Conservation (phyloP, 1,139 yeast species). For the Lodderomyces parapsilosis region DNA sequence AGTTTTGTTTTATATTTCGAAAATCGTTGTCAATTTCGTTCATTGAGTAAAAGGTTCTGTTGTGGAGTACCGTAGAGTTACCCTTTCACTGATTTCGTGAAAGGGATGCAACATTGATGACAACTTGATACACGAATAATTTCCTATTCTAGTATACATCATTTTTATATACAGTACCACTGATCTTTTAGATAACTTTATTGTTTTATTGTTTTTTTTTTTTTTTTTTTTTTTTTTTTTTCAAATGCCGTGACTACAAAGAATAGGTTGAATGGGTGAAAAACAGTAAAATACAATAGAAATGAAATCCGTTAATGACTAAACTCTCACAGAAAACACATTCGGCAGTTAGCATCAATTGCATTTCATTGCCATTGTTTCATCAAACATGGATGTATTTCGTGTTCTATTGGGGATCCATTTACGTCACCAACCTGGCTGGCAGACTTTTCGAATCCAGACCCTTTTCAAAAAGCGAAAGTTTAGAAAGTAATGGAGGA, state of each 20-base stretch:
- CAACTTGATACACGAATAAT: background rate
- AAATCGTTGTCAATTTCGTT: too few species aligned
- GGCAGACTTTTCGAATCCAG: background rate
- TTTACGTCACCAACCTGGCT: background rate
- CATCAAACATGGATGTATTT: too few species aligned
- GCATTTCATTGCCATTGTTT: too few species aligned
- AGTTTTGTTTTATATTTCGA: background rate
- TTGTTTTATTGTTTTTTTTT: background rate
- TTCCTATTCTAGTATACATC: background rate
- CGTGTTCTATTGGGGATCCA: background rate
- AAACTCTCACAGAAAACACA: too few species aligned
- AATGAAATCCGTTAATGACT: too few species aligned
- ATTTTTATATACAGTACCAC: background rate
- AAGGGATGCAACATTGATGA: too few species aligned
- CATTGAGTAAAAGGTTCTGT: too few species aligned
- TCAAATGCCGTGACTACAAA: background rate
- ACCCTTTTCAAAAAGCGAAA: background rate
- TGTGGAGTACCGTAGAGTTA: too few species aligned
- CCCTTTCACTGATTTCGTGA: too few species aligned
- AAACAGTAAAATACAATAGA: background rate
- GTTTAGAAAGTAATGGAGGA: too few species aligned
- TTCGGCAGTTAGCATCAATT: background rate
- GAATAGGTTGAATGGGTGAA: background rate
- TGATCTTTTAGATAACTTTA: constrained; percentile 2
- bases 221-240: background rate